Evolutionary conservation across 805 yeast genomes (phyloP).

Genomic region (Clavispora santaluciae): DNA sequence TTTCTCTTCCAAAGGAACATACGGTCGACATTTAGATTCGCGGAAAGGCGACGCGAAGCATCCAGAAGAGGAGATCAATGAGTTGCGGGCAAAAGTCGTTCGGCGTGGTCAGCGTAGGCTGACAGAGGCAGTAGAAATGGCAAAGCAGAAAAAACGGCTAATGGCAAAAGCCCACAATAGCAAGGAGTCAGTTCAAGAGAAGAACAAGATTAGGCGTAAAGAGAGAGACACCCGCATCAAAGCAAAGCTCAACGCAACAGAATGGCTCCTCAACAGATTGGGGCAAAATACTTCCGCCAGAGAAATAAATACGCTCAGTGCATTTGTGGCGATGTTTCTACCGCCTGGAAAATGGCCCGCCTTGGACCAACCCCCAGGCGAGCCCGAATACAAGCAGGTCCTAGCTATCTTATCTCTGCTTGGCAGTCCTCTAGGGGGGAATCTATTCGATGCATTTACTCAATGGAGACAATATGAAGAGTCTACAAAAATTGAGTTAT

Average conservation of each 20-base stretch:
- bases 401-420: not conserved
- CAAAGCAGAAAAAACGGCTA: constrained; percentile 37
- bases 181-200: constrained; percentile 44
- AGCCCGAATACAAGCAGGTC: constrained; percentile 1
- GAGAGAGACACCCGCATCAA: constrained; percentile 38
- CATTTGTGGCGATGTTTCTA: constrained; percentile 4
- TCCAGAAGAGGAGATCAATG: constrained; percentile 45
- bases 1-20: constrained; percentile 54
- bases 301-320: not conserved
- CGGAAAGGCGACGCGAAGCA: constrained; percentile 50
- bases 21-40: constrained; percentile 56
- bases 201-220: constrained; percentile 42
- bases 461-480: not conserved
- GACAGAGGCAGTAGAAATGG: constrained; percentile 7
- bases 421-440: too few species aligned
- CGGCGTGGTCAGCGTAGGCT: constrained; percentile 2
- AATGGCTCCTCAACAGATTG: constrained; percentile 6
- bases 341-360: constrained; percentile 8
- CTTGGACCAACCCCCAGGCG: constrained; percentile 3
- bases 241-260: constrained; percentile 23
- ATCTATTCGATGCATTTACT: not conserved
- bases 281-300: not conserved
- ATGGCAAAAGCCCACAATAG: constrained; percentile 39
- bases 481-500: not conserved
- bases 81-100: constrained; percentile 44